Percentiles rank a stretch among this genome's conserved stretches.
Evolutionary conservation across 352 stramenopile genomes (phyloP).

Genomic region (Bremia lactucae): DNA sequence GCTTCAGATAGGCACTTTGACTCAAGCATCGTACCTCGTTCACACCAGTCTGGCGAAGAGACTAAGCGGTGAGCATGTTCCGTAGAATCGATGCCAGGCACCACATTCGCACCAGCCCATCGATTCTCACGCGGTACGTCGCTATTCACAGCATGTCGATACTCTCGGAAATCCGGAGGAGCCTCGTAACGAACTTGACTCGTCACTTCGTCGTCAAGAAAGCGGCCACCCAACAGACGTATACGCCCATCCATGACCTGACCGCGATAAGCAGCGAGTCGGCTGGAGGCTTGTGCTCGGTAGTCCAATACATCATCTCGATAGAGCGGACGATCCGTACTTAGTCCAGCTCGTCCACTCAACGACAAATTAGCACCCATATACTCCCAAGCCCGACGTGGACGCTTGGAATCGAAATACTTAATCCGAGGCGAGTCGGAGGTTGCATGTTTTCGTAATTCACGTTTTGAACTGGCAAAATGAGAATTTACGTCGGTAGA

Average conservation of each 20-base stretch:
- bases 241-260: slow-evolving; percentile 18
- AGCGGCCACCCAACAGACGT: slow-evolving; percentile 11
- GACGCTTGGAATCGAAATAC: slow-evolving; percentile 18
- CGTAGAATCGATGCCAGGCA: slow-evolving; percentile 1
- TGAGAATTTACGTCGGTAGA: slow-evolving; percentile 9
- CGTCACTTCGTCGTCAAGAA: slow-evolving; percentile 7
- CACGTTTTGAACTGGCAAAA: slow-evolving; percentile 5
- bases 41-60: slow-evolving; percentile 28
- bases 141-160: slow-evolving; percentile 6
- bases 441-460: slow-evolving; percentile 16
- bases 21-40: slow-evolving; percentile 17
- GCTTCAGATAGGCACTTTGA: slow-evolving; percentile 10
- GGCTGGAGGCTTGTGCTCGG: slow-evolving; percentile 10
- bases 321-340: slow-evolving; percentile 6
- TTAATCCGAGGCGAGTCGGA: slow-evolving; percentile 16
- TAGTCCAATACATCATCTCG: slow-evolving; percentile 9
- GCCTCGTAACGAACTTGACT: slow-evolving; percentile 15
- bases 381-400: slow-evolving; percentile 17
- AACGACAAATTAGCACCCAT: slow-evolving; percentile 3
- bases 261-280: slow-evolving; percentile 12
- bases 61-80: slow-evolving; percentile 27
- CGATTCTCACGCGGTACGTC: slow-evolving; percentile 15
- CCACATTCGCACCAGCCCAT: slow-evolving; percentile 12
- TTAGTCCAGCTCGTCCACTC: slow-evolving; percentile 1
- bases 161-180: slow-evolving; percentile 11